A percentile compares a stretch with the other conserved stretches of the same genome.
Conservation (phyloP, 2,329 filamentous ascomycete genomes). For the Epicoccum sorghinum region DNA sequence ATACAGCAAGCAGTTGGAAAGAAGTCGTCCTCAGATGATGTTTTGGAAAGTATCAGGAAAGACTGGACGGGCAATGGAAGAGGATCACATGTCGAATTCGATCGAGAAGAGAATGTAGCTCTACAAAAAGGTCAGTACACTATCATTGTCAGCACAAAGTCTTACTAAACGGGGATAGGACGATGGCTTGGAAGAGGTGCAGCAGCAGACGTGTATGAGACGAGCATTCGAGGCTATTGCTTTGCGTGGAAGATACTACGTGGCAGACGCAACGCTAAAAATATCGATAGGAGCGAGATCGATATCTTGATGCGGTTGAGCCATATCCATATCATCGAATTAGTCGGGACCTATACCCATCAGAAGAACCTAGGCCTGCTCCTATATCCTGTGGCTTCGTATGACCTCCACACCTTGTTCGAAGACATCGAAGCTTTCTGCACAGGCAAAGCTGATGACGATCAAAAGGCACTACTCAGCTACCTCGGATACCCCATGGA, state of each 20-base stretch:
- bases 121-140: not conserved
- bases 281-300: not conserved
- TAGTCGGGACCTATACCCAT: not conserved
- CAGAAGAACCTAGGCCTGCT: not conserved
- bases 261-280: not conserved
- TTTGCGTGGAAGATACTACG: not conserved
- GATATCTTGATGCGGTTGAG: not conserved
- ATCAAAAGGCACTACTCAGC: too few relatives aligned
- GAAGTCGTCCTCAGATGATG: too few relatives aligned
- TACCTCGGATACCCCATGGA: too few relatives aligned
- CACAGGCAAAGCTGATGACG: too few relatives aligned
- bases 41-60: too few relatives aligned
- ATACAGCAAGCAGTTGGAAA: too few relatives aligned
- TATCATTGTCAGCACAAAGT: too few relatives aligned
- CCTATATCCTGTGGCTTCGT: not conserved
- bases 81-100: constrained; percentile 29
- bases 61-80: constrained; percentile 26
- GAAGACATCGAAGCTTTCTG: not conserved
- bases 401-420: not conserved
- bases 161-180: not conserved
- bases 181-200: not conserved
- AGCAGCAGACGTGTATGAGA: not conserved
- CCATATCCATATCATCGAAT: not conserved
- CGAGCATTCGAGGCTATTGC: not conserved
- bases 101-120: constrained; percentile 12